Percentiles rank a stretch among this genome's conserved stretches.
Evolutionary conservation across 495 filamentous ascomycete species (phyloP).

Genomic region (Penicillium goetzii): DNA sequence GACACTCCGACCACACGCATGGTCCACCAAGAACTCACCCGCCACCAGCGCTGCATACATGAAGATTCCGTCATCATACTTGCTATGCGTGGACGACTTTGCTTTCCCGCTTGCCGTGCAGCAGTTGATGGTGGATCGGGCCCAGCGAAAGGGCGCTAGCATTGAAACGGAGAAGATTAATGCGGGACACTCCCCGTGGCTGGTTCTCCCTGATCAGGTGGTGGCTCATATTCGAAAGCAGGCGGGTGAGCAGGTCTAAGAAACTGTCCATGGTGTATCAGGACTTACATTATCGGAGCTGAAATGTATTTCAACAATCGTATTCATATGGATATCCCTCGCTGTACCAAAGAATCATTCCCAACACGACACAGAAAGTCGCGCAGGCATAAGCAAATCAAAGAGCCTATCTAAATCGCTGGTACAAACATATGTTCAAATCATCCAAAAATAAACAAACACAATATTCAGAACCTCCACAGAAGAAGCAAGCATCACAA

Average conservation of each 20-base stretch:
- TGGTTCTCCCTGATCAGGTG: conserved; percentile 32
- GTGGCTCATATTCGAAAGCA: conserved; percentile 29
- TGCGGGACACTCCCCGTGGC: conserved; percentile 40
- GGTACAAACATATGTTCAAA: not conserved
- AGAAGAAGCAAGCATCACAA: not conserved
- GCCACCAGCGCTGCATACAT: conserved; percentile 38
- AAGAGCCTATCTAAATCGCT: conserved; percentile 9
- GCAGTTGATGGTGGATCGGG: conserved; percentile 44
- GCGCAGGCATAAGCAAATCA: not conserved
- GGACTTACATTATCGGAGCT: not conserved
- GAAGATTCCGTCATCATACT: conserved; percentile 35
- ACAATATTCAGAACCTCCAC: not conserved
- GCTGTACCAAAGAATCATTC: not conserved
- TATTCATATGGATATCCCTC: conserved; percentile 6
- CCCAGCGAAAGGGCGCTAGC: conserved; percentile 30
- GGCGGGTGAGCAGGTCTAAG: conserved; percentile 16
- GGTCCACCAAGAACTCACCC: conserved; percentile 37
- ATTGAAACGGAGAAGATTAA: conserved; percentile 38
- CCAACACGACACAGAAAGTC: not conserved
- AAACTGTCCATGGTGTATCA: not conserved
- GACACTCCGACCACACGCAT: conserved; percentile 38
- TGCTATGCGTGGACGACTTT: conserved; percentile 43
- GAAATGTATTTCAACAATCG: not conserved
- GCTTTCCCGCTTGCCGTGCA: conserved; percentile 43
- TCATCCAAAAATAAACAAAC: not conserved